Percentiles rank a stretch among this genome's conserved stretches.
phyloP scores from a whole-genome alignment of 129 eudicot species.

The Logfia minima region DNA sequence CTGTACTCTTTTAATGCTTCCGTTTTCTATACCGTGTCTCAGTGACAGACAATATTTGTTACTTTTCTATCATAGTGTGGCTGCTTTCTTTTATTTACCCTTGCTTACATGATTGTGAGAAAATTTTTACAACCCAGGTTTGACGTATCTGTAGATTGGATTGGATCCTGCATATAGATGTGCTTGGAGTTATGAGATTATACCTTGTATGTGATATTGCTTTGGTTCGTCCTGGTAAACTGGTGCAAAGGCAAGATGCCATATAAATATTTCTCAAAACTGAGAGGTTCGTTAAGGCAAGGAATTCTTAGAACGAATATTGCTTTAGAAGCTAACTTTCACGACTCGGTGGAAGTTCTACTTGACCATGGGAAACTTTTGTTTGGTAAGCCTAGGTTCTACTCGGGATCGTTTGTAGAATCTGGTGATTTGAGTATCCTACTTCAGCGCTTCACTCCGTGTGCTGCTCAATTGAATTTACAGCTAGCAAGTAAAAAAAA shows the following conservation, averaged over 20 bases:
- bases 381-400: constrained; percentile 53
- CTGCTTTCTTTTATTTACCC: background rate
- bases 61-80: background rate
- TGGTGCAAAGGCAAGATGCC: constrained; percentile 58
- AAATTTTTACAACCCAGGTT: constrained; percentile 2
- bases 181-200: constrained; percentile 55
- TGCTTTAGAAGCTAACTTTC: constrained; percentile 43
- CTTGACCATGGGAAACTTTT: constrained; percentile 55
- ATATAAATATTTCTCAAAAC: constrained; percentile 53
- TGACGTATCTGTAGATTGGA: constrained; percentile 3
- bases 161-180: constrained; percentile 32
- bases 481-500: constrained; percentile 48
- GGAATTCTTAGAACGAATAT: constrained; percentile 51
- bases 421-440: constrained; percentile 42
- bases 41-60: background rate
- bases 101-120: background rate
- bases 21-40: background rate
- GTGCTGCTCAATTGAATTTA: constrained; percentile 56
- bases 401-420: constrained; percentile 39
- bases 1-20: background rate
- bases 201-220: constrained; percentile 31
- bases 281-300: constrained; percentile 42
- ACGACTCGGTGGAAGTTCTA: constrained; percentile 44
- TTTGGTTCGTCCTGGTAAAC: constrained; percentile 8
- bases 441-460: constrained; percentile 49